Base-by-base conservation (phyloP, 2,329 filamentous ascomycete species). In the Sporothrix inflata region DNA sequence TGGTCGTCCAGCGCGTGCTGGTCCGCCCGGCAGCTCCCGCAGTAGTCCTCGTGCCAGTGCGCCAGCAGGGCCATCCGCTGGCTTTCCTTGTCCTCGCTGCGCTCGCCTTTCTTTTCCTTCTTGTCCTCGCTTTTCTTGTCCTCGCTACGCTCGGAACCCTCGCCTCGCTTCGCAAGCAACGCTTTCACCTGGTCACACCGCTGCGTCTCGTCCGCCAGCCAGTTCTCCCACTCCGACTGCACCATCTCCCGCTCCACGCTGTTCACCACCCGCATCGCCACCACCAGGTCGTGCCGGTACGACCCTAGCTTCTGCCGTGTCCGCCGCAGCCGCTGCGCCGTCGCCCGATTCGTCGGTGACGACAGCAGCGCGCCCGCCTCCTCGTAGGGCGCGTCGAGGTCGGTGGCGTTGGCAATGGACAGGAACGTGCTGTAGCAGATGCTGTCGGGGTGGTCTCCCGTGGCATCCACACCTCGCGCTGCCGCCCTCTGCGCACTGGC, bases 191-290 rank as follows among this genome's bases (percentile, higher is more conserved):
- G 88, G 72, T 89, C 88, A 80, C 96, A 99, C 66, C 92, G 88
- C 45, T 85, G 81, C 75, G 90, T 91, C 82, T 99, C 96, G 76
- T 93, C 91, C 3, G 88, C 82, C 40, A 98, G 86, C 94, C 95
- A 99, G 75, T 93, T 92, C 83, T 97, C 94, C 91, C 94, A 99
- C 80, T 98, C 95, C 0, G 92, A 91, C 77, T 90, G 88, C 70
- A 98, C 82, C 80, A 97, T 91, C 80, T 98, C 94, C 73, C 88
- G 87, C 84, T 98, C 96, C 38, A 98, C 90, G 72, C 88, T 91
- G 81, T 98, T 98, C 74, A 98, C 91, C 2, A 98, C 89, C 4
- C 94, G 90, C 84, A 98, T 90, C 5, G 94, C 94, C 5, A 99
- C 94, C 2, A 98, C 83, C 24, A 99, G 85, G 78, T 98, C 94